phyloP scores from a whole-genome alignment of 1,284 basidiomycete species.

The Ceratobasidium theobromae region DNA sequence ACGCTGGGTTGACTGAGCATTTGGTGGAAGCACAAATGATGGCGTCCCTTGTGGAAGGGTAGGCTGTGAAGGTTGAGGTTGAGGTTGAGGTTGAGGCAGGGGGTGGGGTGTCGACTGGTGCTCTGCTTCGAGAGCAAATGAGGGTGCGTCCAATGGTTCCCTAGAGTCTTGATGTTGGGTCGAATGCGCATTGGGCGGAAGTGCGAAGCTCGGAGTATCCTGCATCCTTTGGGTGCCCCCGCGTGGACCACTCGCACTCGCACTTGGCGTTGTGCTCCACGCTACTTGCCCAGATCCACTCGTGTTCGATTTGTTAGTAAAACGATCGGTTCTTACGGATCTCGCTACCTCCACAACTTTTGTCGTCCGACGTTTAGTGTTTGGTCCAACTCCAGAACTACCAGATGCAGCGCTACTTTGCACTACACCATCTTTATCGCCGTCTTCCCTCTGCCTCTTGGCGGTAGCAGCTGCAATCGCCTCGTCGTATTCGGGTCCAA shows the following conservation, averaged over 20 bases:
- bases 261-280: slow-evolving; percentile 25
- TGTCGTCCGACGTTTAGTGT: slow-evolving; percentile 18
- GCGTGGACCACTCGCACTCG: slow-evolving; percentile 12
- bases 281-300: not conserved
- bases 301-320: not conserved
- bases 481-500: slow-evolving; percentile 25
- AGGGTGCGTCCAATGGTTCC: not conserved
- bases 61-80: not conserved
- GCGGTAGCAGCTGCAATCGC: slow-evolving; percentile 21
- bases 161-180: not conserved
- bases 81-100: not conserved
- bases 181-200: slow-evolving; percentile 6
- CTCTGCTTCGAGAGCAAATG: not conserved
- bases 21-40: slow-evolving; percentile 19
- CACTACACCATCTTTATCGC: not conserved
- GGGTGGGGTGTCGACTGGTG: slow-evolving; percentile 23
- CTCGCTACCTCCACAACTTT: slow-evolving; percentile 15
- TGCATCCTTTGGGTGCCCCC: slow-evolving; percentile 16
- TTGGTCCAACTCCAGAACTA: not conserved
- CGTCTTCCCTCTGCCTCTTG: slow-evolving; percentile 20
- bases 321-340: slow-evolving; percentile 1
- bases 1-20: slow-evolving; percentile 14
- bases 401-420: slow-evolving; percentile 12
- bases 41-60: not conserved
- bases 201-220: slow-evolving; percentile 24